Evolutionary conservation across 2,329 filamentous ascomycete species (phyloP).

Genomic region (Aspergillus clavatus): DNA sequence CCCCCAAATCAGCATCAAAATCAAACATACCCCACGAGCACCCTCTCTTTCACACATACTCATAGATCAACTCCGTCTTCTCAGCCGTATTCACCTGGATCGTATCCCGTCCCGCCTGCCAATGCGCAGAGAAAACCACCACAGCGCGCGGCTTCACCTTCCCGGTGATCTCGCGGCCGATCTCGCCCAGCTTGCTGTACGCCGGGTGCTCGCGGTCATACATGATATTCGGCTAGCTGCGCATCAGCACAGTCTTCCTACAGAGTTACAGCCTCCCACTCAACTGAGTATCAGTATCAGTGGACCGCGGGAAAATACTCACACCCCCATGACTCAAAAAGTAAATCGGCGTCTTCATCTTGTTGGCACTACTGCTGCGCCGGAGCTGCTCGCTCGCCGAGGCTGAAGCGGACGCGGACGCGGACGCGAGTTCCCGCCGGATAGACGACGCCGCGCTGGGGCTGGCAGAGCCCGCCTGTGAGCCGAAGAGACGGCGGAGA

Average conservation of each 20-base stretch:
- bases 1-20: background rate
- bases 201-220: conserved; percentile 65
- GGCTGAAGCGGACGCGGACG: too few relatives aligned
- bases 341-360: conserved; percentile 47
- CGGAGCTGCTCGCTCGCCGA: too few relatives aligned
- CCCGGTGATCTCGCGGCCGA: conserved; percentile 66
- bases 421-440: too few relatives aligned
- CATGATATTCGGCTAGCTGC: conserved; percentile 61
- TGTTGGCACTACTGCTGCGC: conserved; percentile 6
- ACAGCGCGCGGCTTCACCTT: conserved; percentile 67
- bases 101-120: conserved; percentile 55
- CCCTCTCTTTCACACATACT: conserved; percentile 47
- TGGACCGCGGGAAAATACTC: conserved; percentile 11
- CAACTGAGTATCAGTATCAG: too few relatives aligned
- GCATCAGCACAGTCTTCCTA: too few relatives aligned
- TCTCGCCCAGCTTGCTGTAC: conserved; percentile 58
- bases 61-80: conserved; percentile 64
- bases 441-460: too few relatives aligned
- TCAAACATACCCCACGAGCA: too few relatives aligned
- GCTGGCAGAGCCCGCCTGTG: too few relatives aligned
- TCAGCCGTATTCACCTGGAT: conserved; percentile 64
- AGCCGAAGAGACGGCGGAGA: conserved; percentile 22
- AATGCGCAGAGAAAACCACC: conserved; percentile 73
- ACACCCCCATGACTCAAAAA: conserved; percentile 50
- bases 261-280: too few relatives aligned